Evolutionary conservation across 2,329 filamentous ascomycete genomes (phyloP), one percentile per base, ranked within the genome.

Genomic region (Sphaerulina vaccinii): DNA sequence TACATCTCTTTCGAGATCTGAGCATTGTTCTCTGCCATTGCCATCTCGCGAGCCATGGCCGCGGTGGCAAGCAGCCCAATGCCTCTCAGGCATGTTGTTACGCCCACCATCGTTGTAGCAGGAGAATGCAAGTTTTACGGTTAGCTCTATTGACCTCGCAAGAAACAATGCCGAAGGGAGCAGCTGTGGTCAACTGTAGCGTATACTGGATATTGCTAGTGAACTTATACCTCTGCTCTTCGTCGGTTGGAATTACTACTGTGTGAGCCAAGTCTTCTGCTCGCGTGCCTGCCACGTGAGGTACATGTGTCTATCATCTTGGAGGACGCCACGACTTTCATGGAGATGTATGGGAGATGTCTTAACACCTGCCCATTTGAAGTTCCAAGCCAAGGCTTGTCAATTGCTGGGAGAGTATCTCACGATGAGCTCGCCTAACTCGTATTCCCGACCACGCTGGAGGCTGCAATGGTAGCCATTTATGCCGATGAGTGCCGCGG

Each of bases 1-100:
- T 46, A 46, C 21, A 32, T 29, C 15, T 46, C 42, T 36, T 46
- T 46, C 19, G 42, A 22, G 19, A 46, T 29, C 13, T 29, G 7
- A 7, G 27, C 27, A 46, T 10, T 24, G 32, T 36, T 35, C 27
- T 46, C 42, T 35, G 32, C 42, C 42, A 13, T 46, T 10, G 7
- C 42, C 7, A 29, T 13, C 13, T 29, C 27, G 27, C 27, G 27
- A 13, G 7, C 27, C 27, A 29, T 7, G 7, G 27, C 27, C 13
- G 27, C 27, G 7, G 27, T 29, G 13, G 27, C 27, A 29, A 29
- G 27, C 27, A 29, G 13, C 7, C 7, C 27, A 29, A 29, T 29
- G 27, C 27, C 27, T 29, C 27, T 7, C 27, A 29, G 27, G 27
- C 27, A 29, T 29, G 27, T 13, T 13, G 13, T 7, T 7, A 13